These are phyloP conservation scores for Zychaea mexicana DNA, from an alignment of 371 early-diverging fungal species.

Conservation along the genomic window DNA sequence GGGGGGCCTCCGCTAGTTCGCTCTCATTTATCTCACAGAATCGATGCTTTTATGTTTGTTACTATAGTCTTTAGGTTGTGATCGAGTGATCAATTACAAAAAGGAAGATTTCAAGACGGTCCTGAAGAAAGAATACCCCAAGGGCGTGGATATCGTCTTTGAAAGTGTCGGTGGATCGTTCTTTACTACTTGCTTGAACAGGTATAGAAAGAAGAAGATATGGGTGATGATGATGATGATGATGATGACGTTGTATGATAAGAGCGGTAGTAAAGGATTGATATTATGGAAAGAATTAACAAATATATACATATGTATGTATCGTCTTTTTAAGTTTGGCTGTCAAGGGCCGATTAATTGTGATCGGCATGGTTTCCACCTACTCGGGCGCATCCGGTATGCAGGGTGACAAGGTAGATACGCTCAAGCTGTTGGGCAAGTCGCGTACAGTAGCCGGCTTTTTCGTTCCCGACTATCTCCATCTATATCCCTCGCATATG, in stretches of 20 bases:
- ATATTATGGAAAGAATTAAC: no score
- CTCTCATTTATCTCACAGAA: no score
- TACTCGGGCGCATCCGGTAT: constrained; percentile 41
- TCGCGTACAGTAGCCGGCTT: constrained; percentile 59
- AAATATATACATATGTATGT: no score
- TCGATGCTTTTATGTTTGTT: no score
- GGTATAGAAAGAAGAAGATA: constrained; percentile 16
- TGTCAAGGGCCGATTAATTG: constrained; percentile 54
- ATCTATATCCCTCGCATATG: constrained; percentile 33
- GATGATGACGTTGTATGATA: no score
- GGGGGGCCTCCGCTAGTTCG: no score
- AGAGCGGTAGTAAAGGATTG: no score
- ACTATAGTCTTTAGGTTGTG: constrained; percentile 28
- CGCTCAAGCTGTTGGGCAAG: constrained; percentile 47
- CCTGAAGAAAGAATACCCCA: constrained; percentile 55
- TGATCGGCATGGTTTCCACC: constrained; percentile 58
- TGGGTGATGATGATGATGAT: no score
- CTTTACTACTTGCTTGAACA: constrained; percentile 47
- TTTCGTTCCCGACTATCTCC: constrained; percentile 46
- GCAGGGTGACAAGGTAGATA: constrained; percentile 47
- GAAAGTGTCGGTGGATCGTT: constrained; percentile 65
- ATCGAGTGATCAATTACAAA: constrained; percentile 52
- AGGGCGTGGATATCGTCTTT: constrained; percentile 61
- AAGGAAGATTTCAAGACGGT: constrained; percentile 51
- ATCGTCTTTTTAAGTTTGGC: constrained; percentile 28